Evolutionary conservation across 2,329 filamentous ascomycete species (phyloP), one percentile per base, ranked within the genome.

Genomic region (Bipolaris gigantea): DNA sequence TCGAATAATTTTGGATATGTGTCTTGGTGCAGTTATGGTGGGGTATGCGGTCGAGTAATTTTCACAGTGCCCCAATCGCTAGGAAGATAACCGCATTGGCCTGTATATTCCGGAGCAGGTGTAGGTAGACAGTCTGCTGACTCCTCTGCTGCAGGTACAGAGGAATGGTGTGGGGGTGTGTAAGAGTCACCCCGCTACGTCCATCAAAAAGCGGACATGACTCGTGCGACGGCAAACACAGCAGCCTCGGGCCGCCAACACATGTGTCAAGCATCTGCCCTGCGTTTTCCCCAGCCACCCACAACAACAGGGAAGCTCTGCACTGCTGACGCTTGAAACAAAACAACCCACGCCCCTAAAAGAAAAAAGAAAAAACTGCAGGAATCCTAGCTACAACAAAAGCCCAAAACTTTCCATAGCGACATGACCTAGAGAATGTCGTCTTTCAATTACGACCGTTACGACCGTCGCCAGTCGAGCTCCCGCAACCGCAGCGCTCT

Each of bases 401-500:
- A 50, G 23, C 40, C n/a, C 57, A 61, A 64, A 42, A 57, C 55
- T 33, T 58, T 47, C 34, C 53, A 46, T 53, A 32, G 33, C 34
- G 48, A 39, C 46, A 61, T 54, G 61, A 55, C 50, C 60, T 64
- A 54, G 55, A 53, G 16, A 33, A 73, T 73, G 71, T 72, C 68
- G 62, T 70, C 66, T 60, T 73, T 73, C 65, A 70, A 71, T 61
- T 85, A 87, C 82, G 85, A 89, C 78, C 80, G 80, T 68, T 73
- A 73, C 64, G 69, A 73, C 61, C 73, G 72, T 59, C 72, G 82
- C 67, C 84, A 72, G 59, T 57, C 84, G 23, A 46, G 38, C 66
- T 80, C 82, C 73, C 82, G 79, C 81, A 75, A 72, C 72, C 84
- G 76, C 80, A 76, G 67, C 75, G 74, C 85, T 63, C 84, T 90